Conservation (phyloP, 768 basidiomycete species). For the Arthromyces matolae region DNA sequence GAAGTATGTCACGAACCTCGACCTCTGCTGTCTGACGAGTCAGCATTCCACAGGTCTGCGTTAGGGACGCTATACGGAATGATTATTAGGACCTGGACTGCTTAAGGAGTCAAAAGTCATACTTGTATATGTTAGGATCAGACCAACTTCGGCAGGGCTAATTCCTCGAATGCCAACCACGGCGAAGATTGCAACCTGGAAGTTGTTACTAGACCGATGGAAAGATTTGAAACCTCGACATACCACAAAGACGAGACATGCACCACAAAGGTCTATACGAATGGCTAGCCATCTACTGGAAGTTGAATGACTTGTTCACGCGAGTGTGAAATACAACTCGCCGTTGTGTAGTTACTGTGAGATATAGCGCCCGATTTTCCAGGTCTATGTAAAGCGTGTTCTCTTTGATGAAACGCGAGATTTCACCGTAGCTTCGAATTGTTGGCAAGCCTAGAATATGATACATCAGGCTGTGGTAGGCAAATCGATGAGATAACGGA, state of each 20-base stretch:
- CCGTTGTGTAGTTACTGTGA: conserved; percentile 67
- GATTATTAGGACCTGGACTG: conserved; percentile 1
- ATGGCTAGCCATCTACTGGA: conserved; percentile 60
- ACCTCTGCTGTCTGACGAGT: conserved; percentile 64
- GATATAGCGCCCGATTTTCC: conserved; percentile 66
- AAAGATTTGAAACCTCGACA: conserved; percentile 17
- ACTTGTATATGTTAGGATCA: conserved; percentile 69
- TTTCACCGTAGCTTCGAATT: conserved; percentile 69
- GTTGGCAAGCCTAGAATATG: too few relatives aligned
- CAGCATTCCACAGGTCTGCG: conserved; percentile 49
- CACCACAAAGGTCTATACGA: conserved; percentile 68
- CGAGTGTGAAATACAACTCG: conserved; percentile 15
- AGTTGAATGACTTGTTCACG: neutral
- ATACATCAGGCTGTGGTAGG: too few relatives aligned
- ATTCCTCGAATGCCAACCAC: conserved; percentile 53
- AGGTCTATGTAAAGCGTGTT: conserved; percentile 69
- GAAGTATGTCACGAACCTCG: conserved; percentile 36
- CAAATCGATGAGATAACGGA: too few relatives aligned
- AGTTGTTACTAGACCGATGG: neutral
- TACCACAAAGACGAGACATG: conserved; percentile 52
- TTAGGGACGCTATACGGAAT: conserved; percentile 38
- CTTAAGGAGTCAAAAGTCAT: neutral
- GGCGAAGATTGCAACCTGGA: conserved; percentile 62
- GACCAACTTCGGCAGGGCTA: conserved; percentile 64
- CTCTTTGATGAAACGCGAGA: conserved; percentile 55